Evolutionary conservation across 2,329 filamentous ascomycete species (phyloP).

Genomic region (Ascochyta lentis): DNA sequence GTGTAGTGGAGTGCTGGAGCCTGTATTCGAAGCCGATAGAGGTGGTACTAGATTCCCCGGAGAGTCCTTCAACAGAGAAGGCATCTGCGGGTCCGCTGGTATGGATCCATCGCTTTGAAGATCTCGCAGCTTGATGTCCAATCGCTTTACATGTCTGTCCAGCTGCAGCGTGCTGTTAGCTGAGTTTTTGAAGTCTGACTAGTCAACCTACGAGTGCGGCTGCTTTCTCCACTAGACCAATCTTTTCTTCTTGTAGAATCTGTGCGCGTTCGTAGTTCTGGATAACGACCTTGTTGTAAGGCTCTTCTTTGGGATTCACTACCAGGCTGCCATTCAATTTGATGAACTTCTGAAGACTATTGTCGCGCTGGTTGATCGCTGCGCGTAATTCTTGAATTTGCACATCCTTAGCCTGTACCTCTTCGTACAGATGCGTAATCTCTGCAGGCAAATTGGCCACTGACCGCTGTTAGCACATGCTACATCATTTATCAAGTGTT

Average conservation of each 20-base stretch:
- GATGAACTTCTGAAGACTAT: conserved; percentile 80
- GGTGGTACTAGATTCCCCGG: conserved; percentile 59
- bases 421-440: conserved; percentile 82
- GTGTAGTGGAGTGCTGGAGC: conserved; percentile 59
- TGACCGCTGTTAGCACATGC: conserved; percentile 30
- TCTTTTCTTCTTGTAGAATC: conserved; percentile 76
- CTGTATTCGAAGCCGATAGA: conserved; percentile 53
- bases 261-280: conserved; percentile 74
- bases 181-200: not conserved
- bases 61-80: conserved; percentile 61
- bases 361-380: conserved; percentile 74
- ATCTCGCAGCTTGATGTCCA: conserved; percentile 68
- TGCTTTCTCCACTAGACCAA: conserved; percentile 70
- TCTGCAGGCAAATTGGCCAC: conserved; percentile 83
- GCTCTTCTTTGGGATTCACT: conserved; percentile 76
- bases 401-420: conserved; percentile 80
- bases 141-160: conserved; percentile 67
- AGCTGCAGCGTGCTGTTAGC: conserved; percentile 47
- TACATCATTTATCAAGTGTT: no score
- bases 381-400: conserved; percentile 72
- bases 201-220: conserved; percentile 61
- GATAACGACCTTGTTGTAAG: conserved; percentile 68
- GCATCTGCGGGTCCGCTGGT: conserved; percentile 64
- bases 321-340: conserved; percentile 76
- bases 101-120: conserved; percentile 66